Percentiles rank a stretch among this genome's conserved stretches.
phyloP scores from a whole-genome alignment of 2,329 filamentous ascomycete species.

The Fusarium lateritium region DNA sequence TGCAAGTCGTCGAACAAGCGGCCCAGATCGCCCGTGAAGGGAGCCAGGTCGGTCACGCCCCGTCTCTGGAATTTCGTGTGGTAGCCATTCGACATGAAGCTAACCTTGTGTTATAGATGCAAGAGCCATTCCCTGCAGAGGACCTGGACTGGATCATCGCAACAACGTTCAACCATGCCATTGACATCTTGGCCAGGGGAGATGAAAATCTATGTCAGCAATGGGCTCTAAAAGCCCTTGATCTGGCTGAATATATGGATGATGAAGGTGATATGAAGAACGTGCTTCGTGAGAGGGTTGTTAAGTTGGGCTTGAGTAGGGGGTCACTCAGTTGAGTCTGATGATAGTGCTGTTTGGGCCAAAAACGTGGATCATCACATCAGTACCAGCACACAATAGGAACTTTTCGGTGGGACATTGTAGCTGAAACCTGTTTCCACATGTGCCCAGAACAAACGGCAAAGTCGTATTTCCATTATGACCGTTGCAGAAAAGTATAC shows the following conservation, averaged over 20 bases:
- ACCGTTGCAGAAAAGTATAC: conserved; percentile 23
- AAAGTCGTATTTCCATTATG: conserved; percentile 33
- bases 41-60: conserved; percentile 57
- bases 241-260: conserved; percentile 70
- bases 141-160: conserved; percentile 85
- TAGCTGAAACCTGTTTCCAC: conserved; percentile 21
- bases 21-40: conserved; percentile 66
- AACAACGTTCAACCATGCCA: conserved; percentile 77
- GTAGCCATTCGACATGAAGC: conserved; percentile 26
- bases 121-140: conserved; percentile 70
- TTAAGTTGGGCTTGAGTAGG: conserved; percentile 54
- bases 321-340: background rate
- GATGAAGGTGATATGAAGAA: conserved; percentile 66
- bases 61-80: background rate
- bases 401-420: background rate
- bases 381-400: background rate
- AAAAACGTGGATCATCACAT: background rate
- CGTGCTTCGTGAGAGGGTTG: conserved; percentile 61
- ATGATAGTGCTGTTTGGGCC: background rate
- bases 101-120: conserved; percentile 50
- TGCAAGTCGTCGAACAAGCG: conserved; percentile 76
- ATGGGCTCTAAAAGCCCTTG: conserved; percentile 76
- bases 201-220: conserved; percentile 68
- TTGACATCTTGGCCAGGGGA: conserved; percentile 73
- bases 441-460: conserved; percentile 21